Evolutionary conservation across 306 rosid species (phyloP).

Genomic region (Trifolium repens): DNA sequence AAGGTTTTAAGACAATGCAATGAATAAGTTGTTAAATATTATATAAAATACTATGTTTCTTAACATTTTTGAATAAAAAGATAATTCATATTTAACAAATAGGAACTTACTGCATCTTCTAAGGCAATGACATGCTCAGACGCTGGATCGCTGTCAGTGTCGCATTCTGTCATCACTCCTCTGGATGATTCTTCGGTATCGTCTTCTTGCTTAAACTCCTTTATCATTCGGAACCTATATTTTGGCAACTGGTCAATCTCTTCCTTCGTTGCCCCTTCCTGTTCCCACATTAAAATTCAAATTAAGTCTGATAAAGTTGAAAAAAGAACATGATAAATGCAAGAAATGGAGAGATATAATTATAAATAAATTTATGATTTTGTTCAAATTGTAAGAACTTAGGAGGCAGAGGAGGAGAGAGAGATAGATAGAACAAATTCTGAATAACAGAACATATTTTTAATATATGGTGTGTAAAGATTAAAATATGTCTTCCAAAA

Average conservation of each 20-base stretch:
- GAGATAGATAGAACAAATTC: too few relatives aligned
- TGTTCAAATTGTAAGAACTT: too few relatives aligned
- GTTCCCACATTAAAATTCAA: slow-evolving; percentile 44
- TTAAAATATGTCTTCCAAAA: too few relatives aligned
- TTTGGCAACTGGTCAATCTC: slow-evolving; percentile 80
- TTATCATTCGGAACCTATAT: slow-evolving; percentile 58
- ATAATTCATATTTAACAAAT: slow-evolving; percentile 1
- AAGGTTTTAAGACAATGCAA: slow-evolving; percentile 4
- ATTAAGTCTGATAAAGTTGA: slow-evolving; percentile 26
- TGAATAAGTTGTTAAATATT: neutral
- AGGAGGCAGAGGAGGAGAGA: too few relatives aligned
- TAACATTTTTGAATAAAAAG: neutral
- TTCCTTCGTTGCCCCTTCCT: slow-evolving; percentile 93
- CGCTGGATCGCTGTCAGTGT: slow-evolving; percentile 42
- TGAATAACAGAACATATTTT: too few relatives aligned
- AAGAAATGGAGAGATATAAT: slow-evolving; percentile 17
- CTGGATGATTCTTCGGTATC: slow-evolving; percentile 61
- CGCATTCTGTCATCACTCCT: slow-evolving; percentile 70
- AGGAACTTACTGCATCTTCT: slow-evolving; percentile 81
- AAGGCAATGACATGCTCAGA: slow-evolving; percentile 54
- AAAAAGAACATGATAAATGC: slow-evolving; percentile 17
- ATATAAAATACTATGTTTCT: neutral
- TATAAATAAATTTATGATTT: neutral
- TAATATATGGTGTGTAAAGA: too few relatives aligned
- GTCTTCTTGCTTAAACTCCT: slow-evolving; percentile 53